These are phyloP conservation scores for Larix kaempferi DNA, from an alignment of 75 land plant species.

Conservation along the genomic window DNA sequence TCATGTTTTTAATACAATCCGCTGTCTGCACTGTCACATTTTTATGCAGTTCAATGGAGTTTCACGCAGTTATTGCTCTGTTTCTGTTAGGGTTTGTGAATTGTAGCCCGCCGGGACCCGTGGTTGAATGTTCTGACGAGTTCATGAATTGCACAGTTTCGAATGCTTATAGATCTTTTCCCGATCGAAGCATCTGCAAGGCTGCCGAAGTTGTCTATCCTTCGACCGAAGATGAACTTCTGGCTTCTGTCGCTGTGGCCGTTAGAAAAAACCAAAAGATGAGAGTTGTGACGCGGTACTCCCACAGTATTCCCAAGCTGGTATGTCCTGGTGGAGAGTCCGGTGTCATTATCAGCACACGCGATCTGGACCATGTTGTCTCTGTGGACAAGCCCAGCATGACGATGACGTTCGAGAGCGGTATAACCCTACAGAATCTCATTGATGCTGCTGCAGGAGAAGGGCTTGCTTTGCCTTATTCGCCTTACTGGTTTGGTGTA, in stretches of 20 bases:
- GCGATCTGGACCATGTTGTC: slow-evolving; percentile 4
- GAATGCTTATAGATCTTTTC: no score
- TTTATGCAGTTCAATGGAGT: no score
- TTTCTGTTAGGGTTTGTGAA: no score
- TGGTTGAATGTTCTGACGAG: no score
- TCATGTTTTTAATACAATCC: no score
- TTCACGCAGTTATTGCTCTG: no score
- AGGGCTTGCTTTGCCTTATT: slow-evolving; percentile 33
- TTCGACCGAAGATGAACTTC: slow-evolving; percentile 26
- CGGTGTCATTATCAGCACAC: slow-evolving; percentile 34
- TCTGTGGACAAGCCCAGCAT: slow-evolving; percentile 5
- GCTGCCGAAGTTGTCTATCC: slow-evolving; percentile 34
- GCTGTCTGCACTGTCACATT: no score
- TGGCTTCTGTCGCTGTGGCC: slow-evolving; percentile 27
- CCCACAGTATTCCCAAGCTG: slow-evolving; percentile 50
- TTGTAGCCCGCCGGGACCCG: no score
- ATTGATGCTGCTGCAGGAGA: slow-evolving; percentile 28
- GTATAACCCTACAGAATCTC: slow-evolving; percentile 9
- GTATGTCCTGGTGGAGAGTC: slow-evolving; percentile 35
- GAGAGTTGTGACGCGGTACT: slow-evolving; percentile 16
- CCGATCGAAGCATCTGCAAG: slow-evolving; percentile 34
- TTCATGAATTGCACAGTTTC: no score
- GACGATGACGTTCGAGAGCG: slow-evolving; percentile 26
- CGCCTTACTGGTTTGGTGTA: slow-evolving; percentile 53
- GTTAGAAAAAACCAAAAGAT: slow-evolving; percentile 29